Percentiles rank a stretch among this genome's conserved stretches.
phyloP scores from a whole-genome alignment of 78 protist species.

The Acrasis kona region DNA sequence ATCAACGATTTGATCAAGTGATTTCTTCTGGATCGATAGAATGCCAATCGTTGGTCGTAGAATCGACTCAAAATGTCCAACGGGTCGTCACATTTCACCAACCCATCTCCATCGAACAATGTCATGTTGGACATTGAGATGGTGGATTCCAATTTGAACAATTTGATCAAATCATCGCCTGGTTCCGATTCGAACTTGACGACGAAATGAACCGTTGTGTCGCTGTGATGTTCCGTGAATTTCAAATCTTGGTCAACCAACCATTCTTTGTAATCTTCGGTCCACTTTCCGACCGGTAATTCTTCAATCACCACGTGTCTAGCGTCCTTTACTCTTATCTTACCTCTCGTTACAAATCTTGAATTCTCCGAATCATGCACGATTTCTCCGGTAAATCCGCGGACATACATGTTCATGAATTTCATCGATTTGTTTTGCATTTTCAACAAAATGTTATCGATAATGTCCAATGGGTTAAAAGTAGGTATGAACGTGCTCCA shows the following conservation, averaged over 20 bases:
- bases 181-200: neutral
- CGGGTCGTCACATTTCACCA: no score
- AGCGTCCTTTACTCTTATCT: neutral
- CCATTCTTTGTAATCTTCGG: slow-evolving; percentile 54
- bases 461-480: slow-evolving; percentile 50
- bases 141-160: neutral
- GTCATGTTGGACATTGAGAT: neutral
- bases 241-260: slow-evolving; percentile 17
- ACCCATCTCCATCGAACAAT: neutral
- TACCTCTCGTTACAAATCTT: neutral
- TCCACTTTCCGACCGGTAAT: slow-evolving; percentile 22
- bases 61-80: neutral
- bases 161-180: neutral
- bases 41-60: neutral
- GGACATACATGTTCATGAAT: neutral
- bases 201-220: slow-evolving; percentile 44
- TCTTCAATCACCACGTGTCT: slow-evolving; percentile 1
- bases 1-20: neutral
- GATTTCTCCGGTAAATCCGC: neutral
- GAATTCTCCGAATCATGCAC: neutral
- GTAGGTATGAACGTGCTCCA: slow-evolving; percentile 27
- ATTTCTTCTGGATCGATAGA: neutral
- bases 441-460: slow-evolving; percentile 33
- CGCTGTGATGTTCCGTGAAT: slow-evolving; percentile 73
- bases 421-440: neutral